These are phyloP conservation scores for Termitomyces sp. DNA, from an alignment of 768 basidiomycete genomes.

Conservation along the genomic window DNA sequence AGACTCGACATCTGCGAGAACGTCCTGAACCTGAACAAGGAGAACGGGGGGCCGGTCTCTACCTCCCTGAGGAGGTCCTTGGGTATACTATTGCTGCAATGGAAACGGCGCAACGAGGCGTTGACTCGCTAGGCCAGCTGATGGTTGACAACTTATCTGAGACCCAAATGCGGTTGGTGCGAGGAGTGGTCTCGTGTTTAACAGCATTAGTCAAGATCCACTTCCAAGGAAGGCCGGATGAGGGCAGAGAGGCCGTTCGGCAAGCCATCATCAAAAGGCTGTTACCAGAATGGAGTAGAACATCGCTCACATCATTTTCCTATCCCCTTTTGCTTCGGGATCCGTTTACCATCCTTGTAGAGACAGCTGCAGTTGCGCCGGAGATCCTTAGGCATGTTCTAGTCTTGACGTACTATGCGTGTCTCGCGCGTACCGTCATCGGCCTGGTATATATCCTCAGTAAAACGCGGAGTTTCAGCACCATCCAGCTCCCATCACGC, in stretches of 20 bases:
- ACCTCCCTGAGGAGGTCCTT: slow-evolving; percentile 87
- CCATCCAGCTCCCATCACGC: slow-evolving; percentile 37
- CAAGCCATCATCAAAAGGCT: slow-evolving; percentile 88
- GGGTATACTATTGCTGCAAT: slow-evolving; percentile 82
- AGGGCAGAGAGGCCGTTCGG: slow-evolving; percentile 70
- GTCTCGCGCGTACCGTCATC: slow-evolving; percentile 80
- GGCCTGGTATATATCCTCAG: slow-evolving; percentile 79
- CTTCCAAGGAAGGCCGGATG: slow-evolving; percentile 66
- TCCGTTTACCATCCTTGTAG: slow-evolving; percentile 85
- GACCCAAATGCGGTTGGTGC: slow-evolving; percentile 68
- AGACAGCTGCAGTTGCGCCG: slow-evolving; percentile 85
- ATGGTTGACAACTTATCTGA: slow-evolving; percentile 79
- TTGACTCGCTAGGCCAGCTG: slow-evolving; percentile 38
- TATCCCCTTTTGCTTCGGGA: slow-evolving; percentile 86
- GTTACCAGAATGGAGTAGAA: slow-evolving; percentile 87
- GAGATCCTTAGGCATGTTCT: slow-evolving; percentile 87
- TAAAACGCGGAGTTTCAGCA: slow-evolving; percentile 56
- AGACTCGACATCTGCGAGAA: slow-evolving; percentile 78
- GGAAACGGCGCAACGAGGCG: slow-evolving; percentile 77
- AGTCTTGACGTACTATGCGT: slow-evolving; percentile 87
- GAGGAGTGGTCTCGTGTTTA: slow-evolving; percentile 69
- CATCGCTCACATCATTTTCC: slow-evolving; percentile 76
- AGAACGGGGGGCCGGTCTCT: slow-evolving; percentile 80
- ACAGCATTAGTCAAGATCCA: slow-evolving; percentile 60
- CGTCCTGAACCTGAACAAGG: slow-evolving; percentile 64